Conservation (phyloP, 2,329 filamentous ascomycete genomes). For the Bipolaris bicolor region DNA sequence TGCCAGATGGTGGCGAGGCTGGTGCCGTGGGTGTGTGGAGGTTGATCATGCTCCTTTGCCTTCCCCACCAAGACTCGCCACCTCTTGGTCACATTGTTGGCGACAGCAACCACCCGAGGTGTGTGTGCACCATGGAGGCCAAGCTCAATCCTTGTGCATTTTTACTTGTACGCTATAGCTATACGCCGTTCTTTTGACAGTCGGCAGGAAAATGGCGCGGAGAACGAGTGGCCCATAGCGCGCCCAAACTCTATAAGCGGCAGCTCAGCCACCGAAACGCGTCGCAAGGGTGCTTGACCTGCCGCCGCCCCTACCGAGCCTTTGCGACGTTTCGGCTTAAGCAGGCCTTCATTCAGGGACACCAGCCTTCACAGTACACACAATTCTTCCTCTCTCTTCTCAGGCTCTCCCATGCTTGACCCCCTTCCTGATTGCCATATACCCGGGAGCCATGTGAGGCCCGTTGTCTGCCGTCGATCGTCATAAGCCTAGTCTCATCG, state of each 20-base stretch:
- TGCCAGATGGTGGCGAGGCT: not conserved
- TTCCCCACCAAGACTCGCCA: not conserved
- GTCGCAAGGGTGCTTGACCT: conserved; percentile 15
- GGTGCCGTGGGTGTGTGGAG: not conserved
- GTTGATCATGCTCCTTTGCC: not conserved
- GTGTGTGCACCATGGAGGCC: not conserved
- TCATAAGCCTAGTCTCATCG: conserved; percentile 14
- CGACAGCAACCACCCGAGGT: not conserved
- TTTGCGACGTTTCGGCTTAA: conserved; percentile 15
- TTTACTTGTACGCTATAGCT: not conserved
- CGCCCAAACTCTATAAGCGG: conserved; percentile 7
- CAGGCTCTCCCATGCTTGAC: not conserved
- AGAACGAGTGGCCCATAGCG: not conserved
- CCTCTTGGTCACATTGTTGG: not conserved
- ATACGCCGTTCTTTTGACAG: not conserved
- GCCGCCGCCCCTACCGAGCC: conserved; percentile 17
- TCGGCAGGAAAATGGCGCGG: not conserved
- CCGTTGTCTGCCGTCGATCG: conserved; percentile 8
- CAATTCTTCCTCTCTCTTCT: not conserved
- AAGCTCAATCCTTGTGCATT: not conserved
- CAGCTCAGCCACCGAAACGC: conserved; percentile 17
- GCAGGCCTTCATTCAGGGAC: conserved; percentile 11
- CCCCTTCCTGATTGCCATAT: conserved; percentile 5
- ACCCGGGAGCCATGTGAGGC: conserved; percentile 10
- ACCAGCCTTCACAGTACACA: conserved; percentile 3